phyloP scores from a whole-genome alignment of 2,329 filamentous ascomycete genomes.

The Rhexocercosporidium sp. region DNA sequence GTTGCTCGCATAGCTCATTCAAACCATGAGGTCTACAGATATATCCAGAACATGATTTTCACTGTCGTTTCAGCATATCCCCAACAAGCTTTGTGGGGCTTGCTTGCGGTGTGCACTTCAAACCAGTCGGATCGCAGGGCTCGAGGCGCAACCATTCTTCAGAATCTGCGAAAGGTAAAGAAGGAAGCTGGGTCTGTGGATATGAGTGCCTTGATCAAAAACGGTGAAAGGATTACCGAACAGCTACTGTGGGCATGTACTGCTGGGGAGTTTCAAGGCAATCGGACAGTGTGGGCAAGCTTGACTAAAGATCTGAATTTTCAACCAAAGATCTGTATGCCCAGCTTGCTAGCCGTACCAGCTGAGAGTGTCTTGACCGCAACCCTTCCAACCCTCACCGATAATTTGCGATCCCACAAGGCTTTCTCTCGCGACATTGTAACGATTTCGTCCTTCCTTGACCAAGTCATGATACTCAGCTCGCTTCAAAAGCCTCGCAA shows the following conservation, averaged over 20 bases:
- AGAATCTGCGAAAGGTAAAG: slow-evolving; percentile 52
- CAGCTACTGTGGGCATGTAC: slow-evolving; percentile 83
- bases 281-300: slow-evolving; percentile 70
- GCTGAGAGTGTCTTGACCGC: slow-evolving; percentile 85
- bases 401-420: slow-evolving; percentile 76
- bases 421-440: slow-evolving; percentile 88
- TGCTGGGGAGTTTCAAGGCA: slow-evolving; percentile 73
- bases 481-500: slow-evolving; percentile 93
- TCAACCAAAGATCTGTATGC: slow-evolving; percentile 78
- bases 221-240: slow-evolving; percentile 82
- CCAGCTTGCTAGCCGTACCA: slow-evolving; percentile 86
- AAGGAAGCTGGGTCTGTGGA: slow-evolving; percentile 58
- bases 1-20: slow-evolving; percentile 94
- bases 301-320: slow-evolving; percentile 81
- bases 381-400: slow-evolving; percentile 75
- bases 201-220: slow-evolving; percentile 72
- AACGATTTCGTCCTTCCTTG: slow-evolving; percentile 79
- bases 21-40: slow-evolving; percentile 75
- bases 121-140: slow-evolving; percentile 70
- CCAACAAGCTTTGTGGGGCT: slow-evolving; percentile 88
- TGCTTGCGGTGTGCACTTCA: slow-evolving; percentile 86
- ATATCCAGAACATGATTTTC: slow-evolving; percentile 79
- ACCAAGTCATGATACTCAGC: slow-evolving; percentile 87
- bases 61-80: slow-evolving; percentile 89
- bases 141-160: slow-evolving; percentile 58